phyloP scores from a whole-genome alignment of 352 stramenopile genomes.

The Phytophthora fragariae region DNA sequence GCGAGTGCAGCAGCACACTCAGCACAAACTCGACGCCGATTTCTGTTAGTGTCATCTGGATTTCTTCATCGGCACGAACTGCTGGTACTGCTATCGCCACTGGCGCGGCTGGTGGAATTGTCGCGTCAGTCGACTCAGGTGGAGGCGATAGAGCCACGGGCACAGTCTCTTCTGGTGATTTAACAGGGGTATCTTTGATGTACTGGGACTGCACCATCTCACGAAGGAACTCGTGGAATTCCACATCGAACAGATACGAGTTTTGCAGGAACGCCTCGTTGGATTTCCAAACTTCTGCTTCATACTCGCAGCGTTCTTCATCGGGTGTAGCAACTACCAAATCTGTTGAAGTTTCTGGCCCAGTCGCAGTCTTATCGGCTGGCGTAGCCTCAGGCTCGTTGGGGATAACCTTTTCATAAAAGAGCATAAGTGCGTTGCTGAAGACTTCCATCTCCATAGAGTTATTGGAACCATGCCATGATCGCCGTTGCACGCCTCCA shows the following conservation, averaged over 20 bases:
- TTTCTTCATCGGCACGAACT: slow-evolving; percentile 52
- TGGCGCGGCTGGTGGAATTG: slow-evolving; percentile 33
- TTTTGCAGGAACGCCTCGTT: slow-evolving; percentile 96
- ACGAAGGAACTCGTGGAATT: slow-evolving; percentile 96
- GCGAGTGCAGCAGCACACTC: slow-evolving; percentile 87
- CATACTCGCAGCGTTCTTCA: slow-evolving; percentile 77
- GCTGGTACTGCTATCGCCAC: slow-evolving; percentile 29
- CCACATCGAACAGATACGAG: slow-evolving; percentile 95
- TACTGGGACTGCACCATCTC: slow-evolving; percentile 90
- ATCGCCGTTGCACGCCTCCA: slow-evolving; percentile 94
- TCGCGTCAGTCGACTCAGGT: slow-evolving; percentile 10
- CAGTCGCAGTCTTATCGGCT: slow-evolving; percentile 16
- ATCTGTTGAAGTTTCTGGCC: slow-evolving; percentile 14
- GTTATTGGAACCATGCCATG: slow-evolving; percentile 95
- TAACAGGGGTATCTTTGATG: slow-evolving; percentile 54
- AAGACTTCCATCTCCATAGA: slow-evolving; percentile 98
- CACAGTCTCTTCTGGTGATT: slow-evolving; percentile 24
- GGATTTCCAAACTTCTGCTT: slow-evolving; percentile 93
- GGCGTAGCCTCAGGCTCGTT: slow-evolving; percentile 45
- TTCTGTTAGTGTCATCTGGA: slow-evolving; percentile 74
- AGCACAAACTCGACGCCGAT: slow-evolving; percentile 91
- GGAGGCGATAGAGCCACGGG: slow-evolving; percentile 33
- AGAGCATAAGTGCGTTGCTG: slow-evolving; percentile 99
- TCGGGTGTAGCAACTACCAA: slow-evolving; percentile 38
- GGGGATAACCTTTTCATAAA: slow-evolving; percentile 97